A percentile compares a stretch with the other conserved stretches of the same genome.
These are phyloP conservation scores for Pythium rishiriense DNA, from an alignment of 352 stramenopile genomes.

Conservation along the genomic window DNA sequence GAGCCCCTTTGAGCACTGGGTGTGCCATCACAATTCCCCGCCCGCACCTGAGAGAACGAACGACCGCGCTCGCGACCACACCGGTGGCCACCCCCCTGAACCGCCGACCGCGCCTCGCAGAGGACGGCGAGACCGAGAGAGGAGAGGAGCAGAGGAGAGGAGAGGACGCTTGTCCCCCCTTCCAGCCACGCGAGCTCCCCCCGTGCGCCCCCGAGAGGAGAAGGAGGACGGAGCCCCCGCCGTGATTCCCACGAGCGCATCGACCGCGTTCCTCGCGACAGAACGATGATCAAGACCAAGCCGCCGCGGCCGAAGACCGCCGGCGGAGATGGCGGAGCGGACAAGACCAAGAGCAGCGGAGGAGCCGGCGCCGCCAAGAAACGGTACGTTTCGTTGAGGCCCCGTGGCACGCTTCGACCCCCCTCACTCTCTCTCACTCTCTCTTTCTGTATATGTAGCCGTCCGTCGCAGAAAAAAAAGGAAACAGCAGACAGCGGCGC, in stretches of 20 bases:
- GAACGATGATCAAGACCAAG: conserved; percentile 28
- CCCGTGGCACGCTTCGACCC: neutral
- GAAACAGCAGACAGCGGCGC: conserved; percentile 33
- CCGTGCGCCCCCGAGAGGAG: too few relatives aligned
- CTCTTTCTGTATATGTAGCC: conserved; percentile 27
- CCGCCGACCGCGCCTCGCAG: neutral
- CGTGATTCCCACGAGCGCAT: neutral
- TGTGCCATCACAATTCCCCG: conserved; percentile 34
- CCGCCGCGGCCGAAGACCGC: conserved; percentile 22
- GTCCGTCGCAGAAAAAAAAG: conserved; percentile 53
- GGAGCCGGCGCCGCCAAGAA: conserved; percentile 21
- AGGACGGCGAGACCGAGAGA: neutral
- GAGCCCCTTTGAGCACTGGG: conserved; percentile 17
- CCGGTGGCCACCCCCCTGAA: neutral
- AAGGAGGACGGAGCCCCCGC: neutral
- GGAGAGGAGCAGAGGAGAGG: conserved; percentile 8
- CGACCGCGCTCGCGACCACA: conserved; percentile 2
- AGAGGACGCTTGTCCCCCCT: neutral
- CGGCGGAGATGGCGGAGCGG: conserved; percentile 12
- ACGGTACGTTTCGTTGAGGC: conserved; percentile 12
- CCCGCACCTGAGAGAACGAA: conserved; percentile 25
- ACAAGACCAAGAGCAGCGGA: conserved; percentile 18
- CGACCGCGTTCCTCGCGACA: neutral
- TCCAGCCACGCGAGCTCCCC: neutral
- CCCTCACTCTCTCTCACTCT: neutral